Evolutionary conservation across 768 basidiomycete genomes (phyloP).

Genomic region (Suillus fuscotomentosus): DNA sequence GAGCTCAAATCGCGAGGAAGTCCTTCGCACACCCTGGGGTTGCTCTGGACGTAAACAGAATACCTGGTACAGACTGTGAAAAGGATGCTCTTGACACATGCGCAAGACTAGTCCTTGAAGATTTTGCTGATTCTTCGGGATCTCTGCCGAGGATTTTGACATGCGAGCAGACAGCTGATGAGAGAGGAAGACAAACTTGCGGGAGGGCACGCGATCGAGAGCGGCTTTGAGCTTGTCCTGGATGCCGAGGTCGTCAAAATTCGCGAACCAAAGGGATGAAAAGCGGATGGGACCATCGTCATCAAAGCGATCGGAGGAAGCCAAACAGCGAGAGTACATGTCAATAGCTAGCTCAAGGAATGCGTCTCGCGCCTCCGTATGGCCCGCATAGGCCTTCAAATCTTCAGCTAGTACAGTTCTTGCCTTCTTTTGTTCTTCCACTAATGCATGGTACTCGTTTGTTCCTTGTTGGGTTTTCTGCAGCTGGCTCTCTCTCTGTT

Average conservation of each 20-base stretch:
- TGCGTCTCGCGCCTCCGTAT: slow-evolving; percentile 43
- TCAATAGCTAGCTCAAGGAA: slow-evolving; percentile 77
- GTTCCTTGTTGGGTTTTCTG: slow-evolving; percentile 18
- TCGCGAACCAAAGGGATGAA: slow-evolving; percentile 89
- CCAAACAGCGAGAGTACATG: slow-evolving; percentile 83
- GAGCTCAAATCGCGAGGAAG: slow-evolving; percentile 43
- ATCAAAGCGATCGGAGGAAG: slow-evolving; percentile 69
- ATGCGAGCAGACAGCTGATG: slow-evolving; percentile 95
- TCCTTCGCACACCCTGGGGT: slow-evolving; percentile 33
- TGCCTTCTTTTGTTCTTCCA: slow-evolving; percentile 42
- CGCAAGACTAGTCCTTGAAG: slow-evolving; percentile 65
- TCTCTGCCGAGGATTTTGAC: slow-evolving; percentile 37
- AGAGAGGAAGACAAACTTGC: slow-evolving; percentile 89
- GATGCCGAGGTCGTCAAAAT: slow-evolving; percentile 61
- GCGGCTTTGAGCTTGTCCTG: slow-evolving; percentile 43
- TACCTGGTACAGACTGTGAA: slow-evolving; percentile 89
- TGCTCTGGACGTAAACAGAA: slow-evolving; percentile 60
- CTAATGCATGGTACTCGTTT: slow-evolving; percentile 26
- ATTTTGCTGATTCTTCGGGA: slow-evolving; percentile 48
- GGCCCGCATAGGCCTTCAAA: slow-evolving; percentile 39
- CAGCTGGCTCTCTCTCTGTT: slow-evolving; percentile 42
- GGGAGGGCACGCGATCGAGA: slow-evolving; percentile 67
- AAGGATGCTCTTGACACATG: slow-evolving; percentile 90
- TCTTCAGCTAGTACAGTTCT: slow-evolving; percentile 54
- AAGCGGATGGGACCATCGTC: slow-evolving; percentile 78